Conservation (phyloP, 2,329 filamentous ascomycete genomes). For the Boeremia exigua region DNA sequence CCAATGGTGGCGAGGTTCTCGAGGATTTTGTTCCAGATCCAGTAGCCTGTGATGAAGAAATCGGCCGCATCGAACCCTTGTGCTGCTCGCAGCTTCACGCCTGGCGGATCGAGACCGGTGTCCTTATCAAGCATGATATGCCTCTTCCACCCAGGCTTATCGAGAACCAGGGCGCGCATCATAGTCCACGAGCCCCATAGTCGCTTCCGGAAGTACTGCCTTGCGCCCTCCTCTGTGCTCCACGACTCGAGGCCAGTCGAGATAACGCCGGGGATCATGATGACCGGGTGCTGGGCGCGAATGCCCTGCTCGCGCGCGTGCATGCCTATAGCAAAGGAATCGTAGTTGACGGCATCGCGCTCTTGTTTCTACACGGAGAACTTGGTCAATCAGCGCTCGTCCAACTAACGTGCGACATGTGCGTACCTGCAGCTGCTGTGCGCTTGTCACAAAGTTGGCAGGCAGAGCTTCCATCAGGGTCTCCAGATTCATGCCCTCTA, state of each 20-base stretch:
- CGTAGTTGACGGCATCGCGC: constrained; percentile 86
- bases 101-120: constrained; percentile 88
- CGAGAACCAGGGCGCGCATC: constrained; percentile 92
- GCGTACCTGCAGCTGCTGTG: constrained; percentile 80
- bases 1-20: constrained; percentile 96
- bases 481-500: constrained; percentile 78
- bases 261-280: constrained; percentile 98
- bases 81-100: constrained; percentile 87
- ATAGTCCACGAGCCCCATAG: constrained; percentile 99
- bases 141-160: constrained; percentile 92
- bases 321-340: constrained; percentile 89
- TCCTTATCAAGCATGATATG: constrained; percentile 96
- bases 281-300: constrained; percentile 80
- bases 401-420: not conserved
- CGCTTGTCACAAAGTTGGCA: constrained; percentile 82
- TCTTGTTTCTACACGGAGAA: constrained; percentile 71
- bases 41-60: constrained; percentile 89
- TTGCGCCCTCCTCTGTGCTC: constrained; percentile 84
- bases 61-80: constrained; percentile 98
- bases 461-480: constrained; percentile 86
- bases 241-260: constrained; percentile 96
- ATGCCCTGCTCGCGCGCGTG: constrained; percentile 84
- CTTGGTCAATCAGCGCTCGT: constrained; percentile 33
- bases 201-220: constrained; percentile 90
- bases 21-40: constrained; percentile 99